These are phyloP conservation scores for Aspergillus leporis DNA, from an alignment of 495 filamentous ascomycete species.

Conservation along the genomic window DNA sequence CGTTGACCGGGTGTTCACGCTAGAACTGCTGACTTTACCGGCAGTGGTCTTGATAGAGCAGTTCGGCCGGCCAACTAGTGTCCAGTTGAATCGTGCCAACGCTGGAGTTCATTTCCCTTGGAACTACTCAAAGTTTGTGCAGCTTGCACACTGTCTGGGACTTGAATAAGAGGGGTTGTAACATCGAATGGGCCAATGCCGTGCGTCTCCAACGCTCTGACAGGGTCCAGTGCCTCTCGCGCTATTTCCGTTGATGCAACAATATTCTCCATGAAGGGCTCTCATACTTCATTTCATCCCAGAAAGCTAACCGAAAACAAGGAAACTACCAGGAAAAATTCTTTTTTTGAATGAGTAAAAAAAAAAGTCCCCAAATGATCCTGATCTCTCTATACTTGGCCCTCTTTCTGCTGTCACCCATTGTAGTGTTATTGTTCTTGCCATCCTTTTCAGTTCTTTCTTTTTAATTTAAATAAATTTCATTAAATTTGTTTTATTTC, in stretches of 20 bases:
- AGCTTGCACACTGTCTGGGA: slow-evolving; percentile 21
- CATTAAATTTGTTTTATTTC: no score
- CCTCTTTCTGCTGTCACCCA: slow-evolving; percentile 34
- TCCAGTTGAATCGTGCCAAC: slow-evolving; percentile 15
- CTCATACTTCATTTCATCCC: slow-evolving; percentile 10
- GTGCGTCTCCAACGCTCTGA: slow-evolving; percentile 29
- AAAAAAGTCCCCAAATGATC: slow-evolving; percentile 11
- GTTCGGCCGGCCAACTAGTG: slow-evolving; percentile 24
- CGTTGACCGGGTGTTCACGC: slow-evolving; percentile 41
- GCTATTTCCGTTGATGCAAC: slow-evolving; percentile 28
- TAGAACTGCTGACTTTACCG: slow-evolving; percentile 40
- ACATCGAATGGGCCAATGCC: slow-evolving; percentile 39
- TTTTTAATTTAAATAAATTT: no score
- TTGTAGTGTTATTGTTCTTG: slow-evolving; percentile 21
- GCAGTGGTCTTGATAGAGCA: slow-evolving; percentile 29
- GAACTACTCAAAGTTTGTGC: slow-evolving; percentile 30
- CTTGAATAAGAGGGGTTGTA: slow-evolving; percentile 31
- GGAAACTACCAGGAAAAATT: slow-evolving; percentile 9
- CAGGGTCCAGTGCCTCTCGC: slow-evolving; percentile 22
- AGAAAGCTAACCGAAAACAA: background rate
- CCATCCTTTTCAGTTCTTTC: slow-evolving; percentile 10
- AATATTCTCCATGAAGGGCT: slow-evolving; percentile 23
- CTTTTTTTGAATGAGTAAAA: no score
- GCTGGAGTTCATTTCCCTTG: slow-evolving; percentile 22
- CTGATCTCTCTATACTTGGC: slow-evolving; percentile 20